Base-by-base conservation (phyloP, 768 basidiomycete genomes). In the Russula sp. region DNA sequence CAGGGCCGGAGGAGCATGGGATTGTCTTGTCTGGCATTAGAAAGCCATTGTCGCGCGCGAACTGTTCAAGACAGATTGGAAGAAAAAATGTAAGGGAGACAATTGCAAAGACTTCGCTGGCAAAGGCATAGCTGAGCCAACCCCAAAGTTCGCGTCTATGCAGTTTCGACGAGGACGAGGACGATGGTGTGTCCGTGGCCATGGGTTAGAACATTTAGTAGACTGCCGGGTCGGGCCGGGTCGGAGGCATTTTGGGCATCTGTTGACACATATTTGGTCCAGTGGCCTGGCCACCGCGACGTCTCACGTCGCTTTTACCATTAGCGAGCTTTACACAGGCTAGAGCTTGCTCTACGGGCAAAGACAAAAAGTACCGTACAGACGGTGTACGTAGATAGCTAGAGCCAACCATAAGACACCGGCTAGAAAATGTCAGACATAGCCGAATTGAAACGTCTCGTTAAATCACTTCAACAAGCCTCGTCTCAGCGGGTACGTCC, bases 101-200 rank as follows among this genome's bases (percentile, higher is more conserved):
- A 54, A 90, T 84, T 20, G 88, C 89, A 71, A 93, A 92, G 8
- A 89, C 88, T 73, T 91, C 88, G 73, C 88, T 90, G 28, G 91
- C 91, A 71, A 92, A 93, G 0, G 90, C 90, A 70, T 93, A 93
- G 67, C 85, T 86, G 62, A 92, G 77, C 91, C 91, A 93, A 51
- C 91, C 91, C 57, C 81, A 78, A 7, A 91, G 78, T 30, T 76
- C 77, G 32, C 69, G 67, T 49, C 63, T 70, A 57, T 75, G 42
- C n/a, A 26, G 36, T 20, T 66, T 69, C 5, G 58, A 38, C 14
- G 42, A 20, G 0, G 61, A 3, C 10, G 48, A 14, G 34, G 54
- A 4, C 10, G 48, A 22, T 8, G 51, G 11, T 2, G 32, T 20
- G 34, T 53, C 24, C 18, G 18, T 9, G 5, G 32, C 32, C 52